Percentiles rank a stretch among this genome's conserved stretches.
These are phyloP conservation scores for Leishmania tropica DNA, from an alignment of 208 protist species.

Conservation along the genomic window DNA sequence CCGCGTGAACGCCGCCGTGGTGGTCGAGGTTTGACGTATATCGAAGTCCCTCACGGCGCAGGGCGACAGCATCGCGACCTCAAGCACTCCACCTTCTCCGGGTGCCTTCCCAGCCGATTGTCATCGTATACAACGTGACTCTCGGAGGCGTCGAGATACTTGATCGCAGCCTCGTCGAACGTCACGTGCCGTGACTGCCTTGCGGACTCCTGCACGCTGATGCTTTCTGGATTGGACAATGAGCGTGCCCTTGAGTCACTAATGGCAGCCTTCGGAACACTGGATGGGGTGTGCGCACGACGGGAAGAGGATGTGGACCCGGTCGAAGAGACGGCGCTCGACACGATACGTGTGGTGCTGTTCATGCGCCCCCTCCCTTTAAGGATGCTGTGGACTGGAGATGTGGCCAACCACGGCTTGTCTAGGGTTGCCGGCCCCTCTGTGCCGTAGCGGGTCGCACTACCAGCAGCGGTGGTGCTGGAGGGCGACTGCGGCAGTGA, in stretches of 20 bases:
- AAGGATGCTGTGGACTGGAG: slow-evolving; percentile 8
- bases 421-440: neutral
- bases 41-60: neutral
- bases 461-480: neutral
- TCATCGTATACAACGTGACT: slow-evolving; percentile 8
- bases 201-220: neutral
- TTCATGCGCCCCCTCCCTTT: neutral
- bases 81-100: slow-evolving; percentile 4
- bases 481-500: neutral
- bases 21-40: neutral
- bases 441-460: no score
- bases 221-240: neutral
- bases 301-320: neutral
- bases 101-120: slow-evolving; percentile 1
- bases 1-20: slow-evolving; percentile 10
- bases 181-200: slow-evolving; percentile 18
- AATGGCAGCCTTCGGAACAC: neutral
- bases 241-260: neutral
- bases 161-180: slow-evolving; percentile 23
- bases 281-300: neutral
- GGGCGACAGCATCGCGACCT: slow-evolving; percentile 12
- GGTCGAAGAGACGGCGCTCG: neutral
- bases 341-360: neutral
- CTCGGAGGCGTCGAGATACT: slow-evolving; percentile 9
- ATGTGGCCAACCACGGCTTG: slow-evolving; percentile 1